These are phyloP conservation scores for Ambrosiella xylebori DNA, from an alignment of 2,329 filamentous ascomycete genomes.

Conservation along the genomic window DNA sequence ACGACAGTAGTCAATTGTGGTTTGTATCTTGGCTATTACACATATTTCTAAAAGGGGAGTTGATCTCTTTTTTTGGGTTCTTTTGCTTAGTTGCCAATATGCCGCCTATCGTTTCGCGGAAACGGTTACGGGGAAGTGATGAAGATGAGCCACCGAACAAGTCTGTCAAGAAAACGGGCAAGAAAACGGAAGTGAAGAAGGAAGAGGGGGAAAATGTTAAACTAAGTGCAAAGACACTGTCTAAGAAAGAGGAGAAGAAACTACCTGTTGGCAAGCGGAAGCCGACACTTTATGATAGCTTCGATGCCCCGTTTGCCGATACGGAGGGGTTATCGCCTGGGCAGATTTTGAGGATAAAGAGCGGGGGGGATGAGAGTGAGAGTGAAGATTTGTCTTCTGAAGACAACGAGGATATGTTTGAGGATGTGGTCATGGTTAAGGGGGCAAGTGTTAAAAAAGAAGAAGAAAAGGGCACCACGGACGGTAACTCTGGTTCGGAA, in stretches of 20 bases:
- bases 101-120: constrained; percentile 52
- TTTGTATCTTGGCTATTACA: neutral
- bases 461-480: constrained; percentile 15
- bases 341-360: constrained; percentile 17
- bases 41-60: neutral
- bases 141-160: neutral
- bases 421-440: constrained; percentile 26
- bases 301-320: constrained; percentile 32
- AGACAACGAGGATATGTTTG: constrained; percentile 18
- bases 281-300: constrained; percentile 41
- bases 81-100: constrained; percentile 24
- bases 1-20: neutral
- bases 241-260: neutral
- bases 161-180: neutral
- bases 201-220: neutral
- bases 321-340: neutral
- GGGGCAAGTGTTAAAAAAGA: constrained; percentile 13
- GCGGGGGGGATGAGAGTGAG: constrained; percentile 20
- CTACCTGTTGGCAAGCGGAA: constrained; percentile 27
- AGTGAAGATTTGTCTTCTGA: constrained; percentile 35
- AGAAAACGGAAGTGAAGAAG: constrained; percentile 14
- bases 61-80: neutral
- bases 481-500: constrained; percentile 18
- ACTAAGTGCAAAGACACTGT: neutral
- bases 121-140: constrained; percentile 34